phyloP scores from a whole-genome alignment of 1,284 basidiomycete genomes.

The Tylopilus orsonianus region DNA sequence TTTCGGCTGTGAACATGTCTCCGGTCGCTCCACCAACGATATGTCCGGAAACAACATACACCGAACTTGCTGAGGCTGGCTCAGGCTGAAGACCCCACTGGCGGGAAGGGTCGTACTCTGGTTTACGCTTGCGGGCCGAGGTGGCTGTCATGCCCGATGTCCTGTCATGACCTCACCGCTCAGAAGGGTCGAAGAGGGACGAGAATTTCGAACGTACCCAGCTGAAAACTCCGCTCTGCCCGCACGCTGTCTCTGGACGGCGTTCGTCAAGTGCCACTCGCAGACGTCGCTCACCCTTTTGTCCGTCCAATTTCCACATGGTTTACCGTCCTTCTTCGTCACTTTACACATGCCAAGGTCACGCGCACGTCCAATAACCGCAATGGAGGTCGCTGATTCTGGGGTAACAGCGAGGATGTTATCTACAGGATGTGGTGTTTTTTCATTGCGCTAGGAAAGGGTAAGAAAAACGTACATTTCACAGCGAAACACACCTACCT shows the following conservation, averaged over 20 bases:
- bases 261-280: conserved; percentile 84
- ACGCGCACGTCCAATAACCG: conserved; percentile 81
- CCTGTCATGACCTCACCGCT: conserved; percentile 36
- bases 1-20: conserved; percentile 56
- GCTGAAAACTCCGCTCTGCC: conserved; percentile 80
- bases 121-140: conserved; percentile 49
- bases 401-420: conserved; percentile 90
- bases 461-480: not conserved
- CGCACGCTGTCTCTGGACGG: conserved; percentile 72
- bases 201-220: conserved; percentile 49
- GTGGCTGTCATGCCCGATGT: conserved; percentile 66
- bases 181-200: not conserved
- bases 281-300: conserved; percentile 80
- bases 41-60: conserved; percentile 80
- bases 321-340: conserved; percentile 73
- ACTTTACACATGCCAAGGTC: conserved; percentile 87
- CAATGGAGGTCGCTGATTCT: conserved; percentile 73
- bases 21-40: conserved; percentile 52
- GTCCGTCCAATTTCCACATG: conserved; percentile 87
- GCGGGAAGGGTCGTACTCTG: conserved; percentile 60
- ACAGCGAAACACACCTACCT: conserved; percentile 49
- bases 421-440: conserved; percentile 68
- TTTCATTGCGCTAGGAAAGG: conserved; percentile 41
- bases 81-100: conserved; percentile 72
- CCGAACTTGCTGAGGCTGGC: conserved; percentile 48